phyloP scores from a whole-genome alignment of 2,329 filamentous ascomycete species.

The Xylaria sp. region DNA sequence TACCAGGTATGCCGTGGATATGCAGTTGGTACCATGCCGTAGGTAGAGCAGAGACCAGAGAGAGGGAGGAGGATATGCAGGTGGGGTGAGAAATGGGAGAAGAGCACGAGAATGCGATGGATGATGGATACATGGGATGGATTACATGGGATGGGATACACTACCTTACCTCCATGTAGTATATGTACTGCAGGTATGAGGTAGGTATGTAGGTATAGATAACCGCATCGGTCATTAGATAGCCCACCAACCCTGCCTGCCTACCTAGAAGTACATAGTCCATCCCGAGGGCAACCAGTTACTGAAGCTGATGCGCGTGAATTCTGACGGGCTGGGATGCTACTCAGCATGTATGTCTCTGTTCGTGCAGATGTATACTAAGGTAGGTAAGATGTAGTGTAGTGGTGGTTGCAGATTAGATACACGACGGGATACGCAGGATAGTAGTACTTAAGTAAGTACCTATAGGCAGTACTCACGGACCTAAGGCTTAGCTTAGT shows the following conservation, averaged over 20 bases:
- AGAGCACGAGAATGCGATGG: conserved; percentile 1
- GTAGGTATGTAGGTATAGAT: neutral
- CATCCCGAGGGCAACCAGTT: neutral
- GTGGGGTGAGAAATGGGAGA: neutral
- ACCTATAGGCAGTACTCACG: neutral
- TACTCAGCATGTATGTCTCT: neutral
- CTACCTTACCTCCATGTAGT: neutral
- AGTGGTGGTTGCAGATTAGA: neutral
- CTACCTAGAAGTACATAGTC: neutral
- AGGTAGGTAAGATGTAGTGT: neutral
- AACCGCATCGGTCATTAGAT: conserved; percentile 2
- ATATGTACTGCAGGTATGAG: too few relatives aligned
- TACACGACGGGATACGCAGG: too few relatives aligned
- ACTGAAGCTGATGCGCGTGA: conserved; percentile 7
- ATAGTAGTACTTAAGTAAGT: neutral
- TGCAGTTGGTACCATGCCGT: neutral
- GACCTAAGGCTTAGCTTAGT: neutral
- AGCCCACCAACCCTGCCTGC: neutral
- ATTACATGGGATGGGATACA: neutral
- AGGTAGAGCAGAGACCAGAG: neutral
- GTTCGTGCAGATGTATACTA: neutral
- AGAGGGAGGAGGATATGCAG: neutral
- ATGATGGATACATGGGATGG: too few relatives aligned
- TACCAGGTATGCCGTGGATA: conserved; percentile 7
- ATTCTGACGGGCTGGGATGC: conserved; percentile 4